A percentile compares a stretch with the other conserved stretches of the same genome.
phyloP scores from a whole-genome alignment of 2,329 filamentous ascomycete species.

The Chaetomium sp. region DNA sequence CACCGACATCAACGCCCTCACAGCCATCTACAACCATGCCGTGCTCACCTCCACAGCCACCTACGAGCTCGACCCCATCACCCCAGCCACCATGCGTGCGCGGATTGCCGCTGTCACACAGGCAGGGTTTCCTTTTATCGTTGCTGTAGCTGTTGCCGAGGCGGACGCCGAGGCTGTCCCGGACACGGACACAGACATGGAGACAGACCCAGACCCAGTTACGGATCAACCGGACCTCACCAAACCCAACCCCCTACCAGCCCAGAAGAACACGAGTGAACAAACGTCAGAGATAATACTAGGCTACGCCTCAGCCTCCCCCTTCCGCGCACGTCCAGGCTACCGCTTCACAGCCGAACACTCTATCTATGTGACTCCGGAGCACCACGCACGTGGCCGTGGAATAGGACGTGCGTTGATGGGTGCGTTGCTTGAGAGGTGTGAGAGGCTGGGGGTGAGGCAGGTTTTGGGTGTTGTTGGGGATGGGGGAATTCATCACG shows the following conservation, averaged over 20 bases:
- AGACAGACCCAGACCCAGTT: too few relatives aligned
- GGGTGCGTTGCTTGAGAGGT: background rate
- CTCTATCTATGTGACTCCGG: slow-evolving; percentile 2
- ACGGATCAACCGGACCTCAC: too few relatives aligned
- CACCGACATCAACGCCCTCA: background rate
- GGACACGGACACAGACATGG: background rate
- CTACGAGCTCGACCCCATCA: slow-evolving; percentile 1
- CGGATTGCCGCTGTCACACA: background rate
- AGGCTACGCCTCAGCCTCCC: slow-evolving; percentile 3
- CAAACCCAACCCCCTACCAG: too few relatives aligned
- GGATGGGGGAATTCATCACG: background rate
- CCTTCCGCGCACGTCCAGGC: slow-evolving; percentile 3
- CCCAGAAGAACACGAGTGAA: too few relatives aligned
- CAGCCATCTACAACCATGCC: slow-evolving; percentile 1
- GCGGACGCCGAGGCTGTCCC: background rate
- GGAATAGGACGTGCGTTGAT: slow-evolving; percentile 2
- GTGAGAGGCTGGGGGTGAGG: slow-evolving; percentile 1
- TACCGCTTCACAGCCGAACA: slow-evolving; percentile 6
- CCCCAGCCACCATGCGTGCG: background rate
- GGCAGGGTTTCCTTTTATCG: slow-evolving; percentile 1
- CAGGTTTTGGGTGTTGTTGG: slow-evolving; percentile 7
- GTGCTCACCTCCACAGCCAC: slow-evolving; percentile 6
- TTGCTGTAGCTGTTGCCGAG: background rate
- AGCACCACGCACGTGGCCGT: background rate
- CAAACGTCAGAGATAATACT: background rate